Base-by-base conservation (phyloP, 2,329 filamentous ascomycete species). In the Ascochyta rabiei region DNA sequence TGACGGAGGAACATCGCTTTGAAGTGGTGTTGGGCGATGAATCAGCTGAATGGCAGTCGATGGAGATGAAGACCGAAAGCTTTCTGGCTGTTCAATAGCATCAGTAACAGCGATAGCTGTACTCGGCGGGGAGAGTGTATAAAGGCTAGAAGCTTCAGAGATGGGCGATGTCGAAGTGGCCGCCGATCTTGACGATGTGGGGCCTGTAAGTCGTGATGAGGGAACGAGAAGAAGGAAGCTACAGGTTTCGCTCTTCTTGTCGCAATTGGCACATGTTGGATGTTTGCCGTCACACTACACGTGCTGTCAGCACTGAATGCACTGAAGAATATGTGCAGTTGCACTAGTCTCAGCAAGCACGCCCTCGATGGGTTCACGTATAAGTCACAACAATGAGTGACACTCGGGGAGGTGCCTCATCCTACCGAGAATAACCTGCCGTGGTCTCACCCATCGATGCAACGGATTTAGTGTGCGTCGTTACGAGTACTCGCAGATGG, bases 181-280 rank as follows among this genome's bases (percentile, higher is more conserved):
- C 12, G 58, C 50, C 28, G 16, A 24, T 35, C 33, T 46, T 12
- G 48, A 48, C 15, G 21, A 37, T 13, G 31, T 18, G 2, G 53
- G 42, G 13, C 47, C 42, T n/a, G 67, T 63, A 12, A 75, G 65
- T 28, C 63, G 59, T 35, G 71, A 69, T 9, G 70, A 67, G 9
- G 72, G 71, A 15, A 59, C 70, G 4, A 75, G 62, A 12, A 67
- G 52, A 1, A 71, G 65, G 39, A 75, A 74, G 47, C 70, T 73
- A 44, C 72, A 75, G 8, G 64, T 57, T 3, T 71, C 59, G 34
- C 62, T 61, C 56, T 64, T 65, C 50, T 72, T 74, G 28, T 66
- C 53, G 55, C 72, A 75, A 41, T 71, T 74, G 2, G 54, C 57
- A 52, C 72, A 75, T 33, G 54, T 63, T 26, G 72, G 71, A 33